Evolutionary conservation across 805 yeast genomes (phyloP).

Genomic region (Candida boleticola): DNA sequence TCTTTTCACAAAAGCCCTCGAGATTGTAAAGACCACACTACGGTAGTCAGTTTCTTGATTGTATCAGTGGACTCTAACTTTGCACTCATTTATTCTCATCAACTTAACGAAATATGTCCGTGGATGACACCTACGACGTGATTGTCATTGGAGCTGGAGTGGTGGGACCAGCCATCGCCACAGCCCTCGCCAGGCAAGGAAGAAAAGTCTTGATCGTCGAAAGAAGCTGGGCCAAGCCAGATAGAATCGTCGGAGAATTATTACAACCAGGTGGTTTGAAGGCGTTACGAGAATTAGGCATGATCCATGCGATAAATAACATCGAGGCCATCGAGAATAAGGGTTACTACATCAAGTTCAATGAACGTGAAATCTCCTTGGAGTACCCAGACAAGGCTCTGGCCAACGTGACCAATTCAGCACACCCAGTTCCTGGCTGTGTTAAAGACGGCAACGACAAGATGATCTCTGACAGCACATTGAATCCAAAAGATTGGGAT

Average conservation of each 20-base stretch:
- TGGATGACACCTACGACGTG: conserved; percentile 68
- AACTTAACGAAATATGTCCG: too few relatives aligned
- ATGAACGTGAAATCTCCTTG: conserved; percentile 54
- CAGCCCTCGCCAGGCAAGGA: conserved; percentile 87
- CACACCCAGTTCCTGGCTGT: conserved; percentile 53
- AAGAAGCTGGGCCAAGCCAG: conserved; percentile 89
- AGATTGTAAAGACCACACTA: too few relatives aligned
- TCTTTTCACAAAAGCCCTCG: too few relatives aligned
- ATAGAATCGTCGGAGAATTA: conserved; percentile 94
- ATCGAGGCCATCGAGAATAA: conserved; percentile 74
- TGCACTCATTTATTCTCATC: too few relatives aligned
- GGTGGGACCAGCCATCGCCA: conserved; percentile 90
- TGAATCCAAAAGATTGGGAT: conserved; percentile 55
- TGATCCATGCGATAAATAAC: conserved; percentile 69
- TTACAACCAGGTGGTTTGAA: conserved; percentile 96
- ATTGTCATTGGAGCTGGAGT: conserved; percentile 99
- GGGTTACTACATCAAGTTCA: conserved; percentile 79
- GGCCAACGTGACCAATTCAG: conserved; percentile 39
- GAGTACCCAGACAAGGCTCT: conserved; percentile 66
- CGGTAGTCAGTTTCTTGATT: too few relatives aligned
- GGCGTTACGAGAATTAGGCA: conserved; percentile 78
- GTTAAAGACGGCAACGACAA: conserved; percentile 61
- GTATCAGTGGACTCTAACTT: too few relatives aligned
- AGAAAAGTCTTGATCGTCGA: conserved; percentile 77
- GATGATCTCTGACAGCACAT: conserved; percentile 44